Conservation (phyloP, 2,329 filamentous ascomycete genomes). For the Epichloe sibirici region DNA sequence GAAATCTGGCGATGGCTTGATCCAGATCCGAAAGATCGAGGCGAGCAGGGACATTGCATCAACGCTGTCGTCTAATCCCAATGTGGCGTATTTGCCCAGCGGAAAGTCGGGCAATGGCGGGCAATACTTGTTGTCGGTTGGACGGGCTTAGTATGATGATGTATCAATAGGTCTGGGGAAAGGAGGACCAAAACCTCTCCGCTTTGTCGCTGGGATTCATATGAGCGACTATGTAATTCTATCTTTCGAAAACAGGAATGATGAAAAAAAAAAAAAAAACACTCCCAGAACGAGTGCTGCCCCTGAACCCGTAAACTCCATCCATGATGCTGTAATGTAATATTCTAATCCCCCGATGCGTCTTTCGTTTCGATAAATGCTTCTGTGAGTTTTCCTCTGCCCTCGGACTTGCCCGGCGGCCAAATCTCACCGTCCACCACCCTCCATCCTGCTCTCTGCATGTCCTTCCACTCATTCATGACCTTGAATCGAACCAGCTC, state of each 20-base stretch:
- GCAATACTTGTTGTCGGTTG: slow-evolving; percentile 42
- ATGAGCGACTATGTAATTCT: slow-evolving; percentile 24
- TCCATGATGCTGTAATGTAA: slow-evolving; percentile 1
- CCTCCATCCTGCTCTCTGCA: slow-evolving; percentile 57
- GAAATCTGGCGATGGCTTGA: slow-evolving; percentile 84
- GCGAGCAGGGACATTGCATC: slow-evolving; percentile 91
- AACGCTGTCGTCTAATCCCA: slow-evolving; percentile 80
- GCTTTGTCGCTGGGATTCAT: slow-evolving; percentile 10
- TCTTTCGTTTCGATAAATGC: slow-evolving; percentile 23
- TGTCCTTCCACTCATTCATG: slow-evolving; percentile 52
- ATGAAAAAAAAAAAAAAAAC: background rate
- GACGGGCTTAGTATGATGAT: slow-evolving; percentile 22
- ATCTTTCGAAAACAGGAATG: slow-evolving; percentile 12
- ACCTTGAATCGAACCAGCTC: slow-evolving; percentile 69
- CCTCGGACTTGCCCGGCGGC: slow-evolving; percentile 21
- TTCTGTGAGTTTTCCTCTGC: slow-evolving; percentile 20
- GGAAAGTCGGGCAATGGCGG: slow-evolving; percentile 49
- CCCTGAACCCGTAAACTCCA: background rate
- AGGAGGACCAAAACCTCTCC: slow-evolving; percentile 1
- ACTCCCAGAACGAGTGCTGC: background rate
- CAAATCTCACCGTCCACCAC: slow-evolving; percentile 37
- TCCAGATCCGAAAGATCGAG: slow-evolving; percentile 95
- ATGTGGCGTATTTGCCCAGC: slow-evolving; percentile 86
- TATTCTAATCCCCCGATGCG: background rate
- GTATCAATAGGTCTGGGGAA: slow-evolving; percentile 2